Base-by-base conservation (phyloP, 2,329 filamentous ascomycete species). In the Colletotrichum noveboracense region DNA sequence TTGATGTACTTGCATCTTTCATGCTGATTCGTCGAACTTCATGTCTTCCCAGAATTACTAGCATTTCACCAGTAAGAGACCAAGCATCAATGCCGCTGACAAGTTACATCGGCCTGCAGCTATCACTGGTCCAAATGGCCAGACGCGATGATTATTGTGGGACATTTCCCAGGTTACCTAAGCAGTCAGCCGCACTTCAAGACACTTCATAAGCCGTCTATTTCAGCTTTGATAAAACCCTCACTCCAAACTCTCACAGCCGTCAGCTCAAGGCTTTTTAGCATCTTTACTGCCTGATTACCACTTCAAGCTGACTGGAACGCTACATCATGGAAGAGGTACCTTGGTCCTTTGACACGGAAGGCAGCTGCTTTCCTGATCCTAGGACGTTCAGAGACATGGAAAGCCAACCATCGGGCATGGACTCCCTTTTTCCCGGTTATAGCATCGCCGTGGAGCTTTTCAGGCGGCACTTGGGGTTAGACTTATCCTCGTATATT, bases 41-140 rank as follows among this genome's bases (percentile, higher is more conserved):
- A 10, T 1, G 38, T 48, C 0, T 5, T 48, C 18, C 0, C 18
- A 1, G 18, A 48, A 48, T 48, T 0, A n/a, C 38, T n/a, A n/a
- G 18, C 38, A 48, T 16, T 18, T 38, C 14, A 38, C 36, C 36
- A 38, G 18, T 18, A 18, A 38, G 36, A 38, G 7, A 48, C 18
- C 0, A 7, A 48, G 38, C 18, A 12, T 48, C 9, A 48, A 48
- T 48, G 6, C 38, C 18, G 38, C 18, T 48, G 18, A 21, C 38
- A 48, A 48, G 9, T n/a, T 12, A 48, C 38, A n/a, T 48, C 38
- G 38, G 38, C 38, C 18, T 48, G 38, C 18, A 12, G 38, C 38
- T 48, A n/a, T 48, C 38, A n/a, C 38, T 43, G 38, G 3, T n/a
- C 0, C 14, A 2, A 38, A 38, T 38, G 0, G 0, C 1, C 36